Conservation (phyloP, 2,329 filamentous ascomycete species). For the Phaeomoniella chlamydospora region DNA sequence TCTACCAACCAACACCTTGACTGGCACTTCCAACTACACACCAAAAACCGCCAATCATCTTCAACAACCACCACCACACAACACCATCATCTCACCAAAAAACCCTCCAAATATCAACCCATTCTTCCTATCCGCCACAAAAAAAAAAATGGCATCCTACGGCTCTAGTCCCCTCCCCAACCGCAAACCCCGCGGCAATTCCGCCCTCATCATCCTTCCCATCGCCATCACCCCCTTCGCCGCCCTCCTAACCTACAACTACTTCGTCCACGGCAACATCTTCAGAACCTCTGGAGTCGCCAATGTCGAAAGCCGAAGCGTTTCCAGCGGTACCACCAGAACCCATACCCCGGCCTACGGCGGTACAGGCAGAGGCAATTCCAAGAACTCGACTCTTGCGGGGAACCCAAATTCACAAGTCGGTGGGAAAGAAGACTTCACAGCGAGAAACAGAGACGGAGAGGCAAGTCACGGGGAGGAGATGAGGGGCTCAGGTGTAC, state of each 20-base stretch:
- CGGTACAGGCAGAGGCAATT: slow-evolving; percentile 9
- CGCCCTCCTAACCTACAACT: not conserved
- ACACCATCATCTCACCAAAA: too few relatives aligned
- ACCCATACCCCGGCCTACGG: slow-evolving; percentile 11
- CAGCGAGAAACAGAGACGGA: not conserved
- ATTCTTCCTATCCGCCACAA: too few relatives aligned
- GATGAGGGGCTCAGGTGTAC: not conserved
- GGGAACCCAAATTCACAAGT: not conserved
- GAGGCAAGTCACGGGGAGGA: not conserved
- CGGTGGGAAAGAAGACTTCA: not conserved
- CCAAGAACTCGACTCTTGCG: slow-evolving; percentile 2
- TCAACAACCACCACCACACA: too few relatives aligned
- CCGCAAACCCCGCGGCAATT: not conserved
- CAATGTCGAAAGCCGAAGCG: slow-evolving; percentile 11
- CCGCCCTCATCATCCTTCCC: not conserved
- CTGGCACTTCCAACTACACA: too few relatives aligned
- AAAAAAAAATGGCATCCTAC: not conserved
- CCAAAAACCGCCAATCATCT: too few relatives aligned
- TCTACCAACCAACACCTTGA: too few relatives aligned
- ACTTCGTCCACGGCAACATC: not conserved
- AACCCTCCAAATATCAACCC: too few relatives aligned
- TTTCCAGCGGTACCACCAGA: slow-evolving; percentile 8
- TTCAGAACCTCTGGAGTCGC: slow-evolving; percentile 3
- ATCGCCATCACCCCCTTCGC: slow-evolving; percentile 1
- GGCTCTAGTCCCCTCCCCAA: not conserved